These are phyloP conservation scores for Entelexis sorbosivorans DNA, from an alignment of 1,139 yeast genomes.

Conservation along the genomic window DNA sequence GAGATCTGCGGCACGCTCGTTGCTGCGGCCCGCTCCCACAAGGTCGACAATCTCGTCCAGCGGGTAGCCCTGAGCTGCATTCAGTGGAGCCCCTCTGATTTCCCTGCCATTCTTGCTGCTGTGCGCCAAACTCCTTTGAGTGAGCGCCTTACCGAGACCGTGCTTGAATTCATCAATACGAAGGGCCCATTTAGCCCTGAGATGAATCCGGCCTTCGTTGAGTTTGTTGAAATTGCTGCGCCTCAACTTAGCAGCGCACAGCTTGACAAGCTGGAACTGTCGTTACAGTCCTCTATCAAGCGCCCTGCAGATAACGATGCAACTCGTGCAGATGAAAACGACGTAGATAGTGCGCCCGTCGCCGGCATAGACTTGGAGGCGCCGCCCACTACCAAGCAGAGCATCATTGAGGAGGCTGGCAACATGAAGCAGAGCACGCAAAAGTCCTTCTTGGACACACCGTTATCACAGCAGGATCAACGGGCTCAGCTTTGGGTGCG, in stretches of 20 bases:
- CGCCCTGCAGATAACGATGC: background rate
- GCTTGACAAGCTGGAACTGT: constrained; percentile 19
- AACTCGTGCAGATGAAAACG: background rate
- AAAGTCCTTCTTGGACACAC: constrained; percentile 16
- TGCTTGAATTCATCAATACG: background rate
- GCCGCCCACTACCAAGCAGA: background rate
- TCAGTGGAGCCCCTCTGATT: constrained; percentile 2
- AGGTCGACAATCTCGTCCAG: background rate
- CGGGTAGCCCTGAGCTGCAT: background rate
- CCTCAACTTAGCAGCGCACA: background rate
- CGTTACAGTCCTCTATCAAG: constrained; percentile 19
- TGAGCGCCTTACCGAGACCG: background rate
- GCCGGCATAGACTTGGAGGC: background rate
- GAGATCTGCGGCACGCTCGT: constrained; percentile 9
- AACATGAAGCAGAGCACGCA: constrained; percentile 20
- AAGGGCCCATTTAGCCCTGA: constrained; percentile 16
- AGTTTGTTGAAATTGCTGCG: constrained; percentile 13
- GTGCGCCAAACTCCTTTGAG: background rate
- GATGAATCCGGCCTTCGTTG: constrained; percentile 10
- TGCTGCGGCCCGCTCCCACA: constrained; percentile 15
- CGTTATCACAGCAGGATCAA: constrained; percentile 9
- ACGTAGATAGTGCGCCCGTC: background rate
- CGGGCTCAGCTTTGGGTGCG: constrained; percentile 22
- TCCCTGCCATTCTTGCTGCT: constrained; percentile 6
- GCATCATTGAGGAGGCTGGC: constrained; percentile 7